These are phyloP conservation scores for Coemansia reversa DNA, from an alignment of 192 early-diverging fungal genomes.

Conservation along the genomic window DNA sequence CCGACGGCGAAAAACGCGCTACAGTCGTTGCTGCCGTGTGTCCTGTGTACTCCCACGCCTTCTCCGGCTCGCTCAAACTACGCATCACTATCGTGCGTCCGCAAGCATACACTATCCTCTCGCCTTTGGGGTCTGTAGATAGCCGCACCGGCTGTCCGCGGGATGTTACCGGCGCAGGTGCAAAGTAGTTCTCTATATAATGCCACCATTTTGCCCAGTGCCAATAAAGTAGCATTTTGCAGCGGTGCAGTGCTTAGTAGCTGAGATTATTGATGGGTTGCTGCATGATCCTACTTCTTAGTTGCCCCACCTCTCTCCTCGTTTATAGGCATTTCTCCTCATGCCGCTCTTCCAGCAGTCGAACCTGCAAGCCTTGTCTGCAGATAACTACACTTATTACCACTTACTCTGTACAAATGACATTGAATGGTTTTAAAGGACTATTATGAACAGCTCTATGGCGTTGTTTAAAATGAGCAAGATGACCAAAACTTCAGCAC, in stretches of 20 bases:
- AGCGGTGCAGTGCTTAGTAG: too few species aligned
- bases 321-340: too few species aligned
- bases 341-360: too few species aligned
- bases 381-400: background rate
- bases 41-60: constrained; percentile 72
- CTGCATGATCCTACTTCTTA: too few species aligned
- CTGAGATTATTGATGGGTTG: too few species aligned
- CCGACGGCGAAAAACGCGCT: constrained; percentile 86
- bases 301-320: too few species aligned
- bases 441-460: too few species aligned
- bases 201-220: too few species aligned
- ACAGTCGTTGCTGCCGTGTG: constrained; percentile 79
- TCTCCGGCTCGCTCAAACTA: constrained; percentile 54
- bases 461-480: too few species aligned
- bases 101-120: constrained; percentile 84
- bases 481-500: too few species aligned
- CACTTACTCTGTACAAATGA: constrained; percentile 47
- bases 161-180: constrained; percentile 71
- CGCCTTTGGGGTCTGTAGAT: constrained; percentile 79
- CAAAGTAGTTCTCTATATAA: constrained; percentile 53
- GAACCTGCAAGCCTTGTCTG: too few species aligned
- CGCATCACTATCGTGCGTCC: constrained; percentile 86
- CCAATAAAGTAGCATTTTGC: too few species aligned
- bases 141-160: constrained; percentile 83
- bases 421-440: constrained; percentile 6